Evolutionary conservation across 2,329 filamentous ascomycete species (phyloP), one percentile per base, ranked within the genome.

Genomic region (Gyromitra esculenta): DNA sequence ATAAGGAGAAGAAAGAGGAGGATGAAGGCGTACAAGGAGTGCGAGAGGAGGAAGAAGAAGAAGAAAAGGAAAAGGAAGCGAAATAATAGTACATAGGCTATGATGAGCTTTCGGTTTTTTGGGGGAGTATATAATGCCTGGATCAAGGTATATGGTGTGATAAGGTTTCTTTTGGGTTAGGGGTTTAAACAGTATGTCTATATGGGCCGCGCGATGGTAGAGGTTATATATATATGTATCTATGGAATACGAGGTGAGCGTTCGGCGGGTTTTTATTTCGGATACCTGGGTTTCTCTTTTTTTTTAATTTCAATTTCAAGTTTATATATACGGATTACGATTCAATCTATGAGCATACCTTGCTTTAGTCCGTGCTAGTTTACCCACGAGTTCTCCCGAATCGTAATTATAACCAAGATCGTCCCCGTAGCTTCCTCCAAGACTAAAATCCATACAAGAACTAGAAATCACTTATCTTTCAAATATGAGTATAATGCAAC

Each of bases 1-100:
- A 88, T 45, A 80, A 86, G 5, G 70, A 50, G 31, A 68, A 39
- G 63, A 18, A 50, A 21, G 57, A 54, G 8, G 41, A 41, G 37
- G 1, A 64, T 37, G 59, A 65, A 39, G 21, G 21, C 11, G 15
- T 4, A n/a, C 39, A 62, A 18, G 41, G 5, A 39, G 25, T 15
- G 1, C 5, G 18, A 35, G 62, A 70, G n/a, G 35, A 65, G 1
- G 43, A 52, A 1, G 31, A 73, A 18, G 52, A 68, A 11, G 50
- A 48, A 5, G 37, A 60, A 1, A 21, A 18, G 1, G 25, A 13
- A n/a, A 31, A 35, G 50, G 13, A 52, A 39, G 11, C 35, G 8
- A 25, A 8, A 15, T 15, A 31, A 15, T 31, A 37, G 43, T 5
- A 25, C 7, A 52, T 57, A 69, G 7, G 15, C 25, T 31, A 31